Percentiles rank a stretch among this genome's conserved stretches.
Evolutionary conservation across 345 rosid species (phyloP).

Genomic region (Fremontodendron californicum): DNA sequence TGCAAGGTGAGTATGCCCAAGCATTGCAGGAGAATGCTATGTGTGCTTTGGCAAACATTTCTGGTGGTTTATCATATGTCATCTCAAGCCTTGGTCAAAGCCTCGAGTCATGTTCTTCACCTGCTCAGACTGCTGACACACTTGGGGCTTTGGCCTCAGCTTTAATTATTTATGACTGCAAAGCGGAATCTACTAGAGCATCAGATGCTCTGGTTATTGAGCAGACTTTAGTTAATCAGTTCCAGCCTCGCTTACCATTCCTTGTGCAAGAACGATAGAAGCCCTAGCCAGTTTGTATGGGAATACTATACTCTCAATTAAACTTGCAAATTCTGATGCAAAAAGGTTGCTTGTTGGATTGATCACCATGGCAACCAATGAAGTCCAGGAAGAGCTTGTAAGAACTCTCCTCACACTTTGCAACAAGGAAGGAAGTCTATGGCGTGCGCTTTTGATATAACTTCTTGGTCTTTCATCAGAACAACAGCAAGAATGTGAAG

Average conservation of each 20-base stretch:
- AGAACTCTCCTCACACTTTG: conserved; percentile 88
- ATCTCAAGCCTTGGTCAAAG: conserved; percentile 99
- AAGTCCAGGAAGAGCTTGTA: conserved; percentile 91
- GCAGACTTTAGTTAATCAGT: conserved; percentile 86
- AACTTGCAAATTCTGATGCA: conserved; percentile 82
- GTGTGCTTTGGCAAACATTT: conserved; percentile 98
- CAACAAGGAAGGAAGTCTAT: conserved; percentile 77
- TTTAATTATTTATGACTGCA: conserved; percentile 92
- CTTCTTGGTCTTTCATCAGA: conserved; percentile 99
- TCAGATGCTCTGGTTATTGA: conserved; percentile 74
- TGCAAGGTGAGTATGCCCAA: conserved; percentile 99
- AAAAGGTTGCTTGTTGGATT: conserved; percentile 96
- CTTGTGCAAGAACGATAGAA: conserved; percentile 99
- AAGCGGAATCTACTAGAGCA: conserved; percentile 76
- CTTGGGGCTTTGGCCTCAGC: conserved; percentile 99
- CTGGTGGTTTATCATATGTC: conserved; percentile 97
- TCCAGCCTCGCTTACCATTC: conserved; percentile 77
- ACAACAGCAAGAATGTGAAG: conserved; percentile 99
- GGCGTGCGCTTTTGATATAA: conserved; percentile 91
- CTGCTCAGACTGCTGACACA: conserved; percentile 94
- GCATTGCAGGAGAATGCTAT: conserved; percentile 98
- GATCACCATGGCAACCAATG: conserved; percentile 92
- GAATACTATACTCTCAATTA: conserved; percentile 67
- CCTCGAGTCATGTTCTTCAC: conserved; percentile 94
- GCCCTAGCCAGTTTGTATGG: conserved; percentile 99